Conservation (phyloP, 2,329 filamentous ascomycete species). For the Aspergillus clavatus region DNA sequence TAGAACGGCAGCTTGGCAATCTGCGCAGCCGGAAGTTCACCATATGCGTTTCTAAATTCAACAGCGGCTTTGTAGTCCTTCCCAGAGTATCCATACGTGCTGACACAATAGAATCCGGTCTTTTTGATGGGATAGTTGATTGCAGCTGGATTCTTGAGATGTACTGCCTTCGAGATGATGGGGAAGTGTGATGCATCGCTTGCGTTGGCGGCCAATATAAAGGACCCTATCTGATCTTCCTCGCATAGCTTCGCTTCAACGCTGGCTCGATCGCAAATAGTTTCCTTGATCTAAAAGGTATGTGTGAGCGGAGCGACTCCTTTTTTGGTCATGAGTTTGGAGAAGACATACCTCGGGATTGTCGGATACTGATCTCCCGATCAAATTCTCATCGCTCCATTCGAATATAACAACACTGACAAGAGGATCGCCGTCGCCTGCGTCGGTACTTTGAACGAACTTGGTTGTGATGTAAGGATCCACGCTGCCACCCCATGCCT, state of each 20-base stretch:
- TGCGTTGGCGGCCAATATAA: slow-evolving; percentile 73
- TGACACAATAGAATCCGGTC: slow-evolving; percentile 94
- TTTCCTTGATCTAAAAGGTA: slow-evolving; percentile 49
- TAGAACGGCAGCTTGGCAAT: slow-evolving; percentile 98
- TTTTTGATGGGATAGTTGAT: slow-evolving; percentile 81
- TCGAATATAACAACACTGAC: slow-evolving; percentile 89
- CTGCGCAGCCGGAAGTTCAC: slow-evolving; percentile 89
- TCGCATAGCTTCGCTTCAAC: slow-evolving; percentile 69
- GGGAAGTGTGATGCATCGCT: slow-evolving; percentile 64
- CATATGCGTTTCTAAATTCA: slow-evolving; percentile 93
- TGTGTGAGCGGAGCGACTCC: slow-evolving; percentile 27
- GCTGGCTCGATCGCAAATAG: slow-evolving; percentile 70
- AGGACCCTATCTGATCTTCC: slow-evolving; percentile 72
- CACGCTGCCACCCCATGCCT: slow-evolving; percentile 78
- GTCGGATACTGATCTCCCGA: slow-evolving; percentile 63
- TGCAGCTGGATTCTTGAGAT: slow-evolving; percentile 66
- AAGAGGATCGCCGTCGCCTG: slow-evolving; percentile 63
- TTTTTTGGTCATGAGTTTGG: not conserved
- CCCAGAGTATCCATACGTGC: slow-evolving; percentile 65
- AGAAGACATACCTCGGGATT: slow-evolving; percentile 49
- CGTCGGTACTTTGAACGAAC: slow-evolving; percentile 60
- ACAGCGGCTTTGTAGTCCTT: slow-evolving; percentile 72
- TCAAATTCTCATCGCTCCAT: slow-evolving; percentile 76
- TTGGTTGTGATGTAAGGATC: slow-evolving; percentile 87
- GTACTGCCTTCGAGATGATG: slow-evolving; percentile 74